phyloP scores from a whole-genome alignment of 208 protist species.

The Leishmania gerbilli region DNA sequence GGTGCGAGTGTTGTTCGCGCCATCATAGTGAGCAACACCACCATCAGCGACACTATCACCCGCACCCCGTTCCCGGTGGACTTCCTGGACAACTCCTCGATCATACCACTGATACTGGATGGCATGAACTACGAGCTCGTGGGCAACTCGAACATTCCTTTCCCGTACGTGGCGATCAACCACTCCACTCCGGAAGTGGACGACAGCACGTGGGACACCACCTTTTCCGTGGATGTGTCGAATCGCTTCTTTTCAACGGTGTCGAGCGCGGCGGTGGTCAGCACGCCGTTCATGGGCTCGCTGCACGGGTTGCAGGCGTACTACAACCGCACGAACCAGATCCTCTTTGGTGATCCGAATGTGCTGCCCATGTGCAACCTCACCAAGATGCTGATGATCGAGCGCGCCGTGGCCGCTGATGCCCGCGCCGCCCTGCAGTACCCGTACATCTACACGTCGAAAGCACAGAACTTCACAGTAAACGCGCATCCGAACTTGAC shows the following conservation, averaged over 20 bases:
- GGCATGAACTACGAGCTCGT: constrained; percentile 32
- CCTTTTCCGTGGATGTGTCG: constrained; percentile 36
- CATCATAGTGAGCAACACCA: constrained; percentile 38
- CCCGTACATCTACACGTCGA: constrained; percentile 58
- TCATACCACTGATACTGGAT: constrained; percentile 32
- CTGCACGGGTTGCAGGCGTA: constrained; percentile 35
- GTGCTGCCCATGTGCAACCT: constrained; percentile 60
- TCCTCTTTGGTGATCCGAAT: constrained; percentile 51
- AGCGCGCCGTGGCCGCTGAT: constrained; percentile 27
- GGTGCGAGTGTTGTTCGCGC: constrained; percentile 34
- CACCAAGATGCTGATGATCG: constrained; percentile 37
- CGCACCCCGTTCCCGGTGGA: constrained; percentile 51
- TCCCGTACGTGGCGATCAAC: constrained; percentile 26
- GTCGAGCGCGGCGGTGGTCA: constrained; percentile 12
- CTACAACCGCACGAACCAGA: constrained; percentile 61
- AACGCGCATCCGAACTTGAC: constrained; percentile 46
- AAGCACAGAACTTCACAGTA: constrained; percentile 17
- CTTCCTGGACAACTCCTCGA: constrained; percentile 36
- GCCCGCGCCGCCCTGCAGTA: constrained; percentile 43
- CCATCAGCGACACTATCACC: constrained; percentile 22
- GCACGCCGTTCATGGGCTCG: constrained; percentile 26
- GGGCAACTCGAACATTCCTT: constrained; percentile 24
- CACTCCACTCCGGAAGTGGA: constrained; percentile 22
- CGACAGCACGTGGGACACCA: constrained; percentile 35
- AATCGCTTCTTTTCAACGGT: constrained; percentile 5